Evolutionary conservation across 441 rosid genomes (phyloP).

Genomic region (Codiaeum variegatum): DNA sequence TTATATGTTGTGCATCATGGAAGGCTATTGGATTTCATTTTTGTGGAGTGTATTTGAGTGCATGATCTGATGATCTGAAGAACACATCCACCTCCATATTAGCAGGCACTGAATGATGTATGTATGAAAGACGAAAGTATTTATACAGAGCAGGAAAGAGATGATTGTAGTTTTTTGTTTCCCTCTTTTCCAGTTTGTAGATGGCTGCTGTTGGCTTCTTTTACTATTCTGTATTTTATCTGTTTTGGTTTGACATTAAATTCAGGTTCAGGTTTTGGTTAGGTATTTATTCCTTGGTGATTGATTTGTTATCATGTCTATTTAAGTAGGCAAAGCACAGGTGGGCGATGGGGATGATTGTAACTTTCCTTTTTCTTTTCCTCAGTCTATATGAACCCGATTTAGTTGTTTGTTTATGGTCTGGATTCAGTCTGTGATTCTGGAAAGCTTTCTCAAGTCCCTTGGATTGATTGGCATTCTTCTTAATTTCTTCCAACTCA

Average conservation of each 20-base stretch:
- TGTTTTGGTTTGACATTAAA: constrained; percentile 5
- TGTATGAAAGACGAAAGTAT: constrained; percentile 6
- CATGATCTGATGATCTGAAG: constrained; percentile 7
- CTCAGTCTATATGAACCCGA: too few species aligned
- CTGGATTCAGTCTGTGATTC: too few species aligned
- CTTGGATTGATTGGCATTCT: too few species aligned
- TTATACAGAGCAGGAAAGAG: background rate
- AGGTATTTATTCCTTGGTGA: background rate
- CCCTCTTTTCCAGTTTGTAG: background rate
- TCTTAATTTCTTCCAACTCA: too few species aligned
- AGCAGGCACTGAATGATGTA: constrained; percentile 4
- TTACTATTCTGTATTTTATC: constrained; percentile 10
- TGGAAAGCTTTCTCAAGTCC: too few species aligned
- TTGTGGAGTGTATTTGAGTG: constrained; percentile 1
- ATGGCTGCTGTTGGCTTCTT: constrained; percentile 14
- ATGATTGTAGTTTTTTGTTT: constrained; percentile 8
- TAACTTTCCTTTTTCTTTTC: too few species aligned
- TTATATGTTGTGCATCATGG: constrained; percentile 6
- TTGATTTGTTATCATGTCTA: background rate
- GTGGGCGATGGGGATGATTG: background rate
- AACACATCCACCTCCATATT: constrained; percentile 7
- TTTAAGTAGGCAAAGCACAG: background rate
- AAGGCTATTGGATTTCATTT: constrained; percentile 12
- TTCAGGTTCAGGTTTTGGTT: constrained; percentile 8
- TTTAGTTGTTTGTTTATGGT: too few species aligned